A percentile compares a stretch with the other conserved stretches of the same genome.
phyloP scores from a whole-genome alignment of 2,329 filamentous ascomycete species.

The Cryphonectria naterciae region DNA sequence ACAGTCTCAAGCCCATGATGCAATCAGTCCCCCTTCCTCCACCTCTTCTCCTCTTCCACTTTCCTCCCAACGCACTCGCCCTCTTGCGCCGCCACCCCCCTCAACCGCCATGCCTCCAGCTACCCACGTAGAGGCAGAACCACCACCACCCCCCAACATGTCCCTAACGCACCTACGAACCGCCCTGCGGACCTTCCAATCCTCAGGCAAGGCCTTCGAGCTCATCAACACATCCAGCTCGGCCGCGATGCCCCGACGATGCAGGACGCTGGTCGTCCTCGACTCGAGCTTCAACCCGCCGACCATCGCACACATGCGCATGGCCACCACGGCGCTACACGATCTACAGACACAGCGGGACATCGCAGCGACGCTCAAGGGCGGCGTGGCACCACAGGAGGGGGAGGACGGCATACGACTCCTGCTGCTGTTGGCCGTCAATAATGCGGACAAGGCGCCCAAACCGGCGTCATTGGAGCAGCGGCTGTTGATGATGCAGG shows the following conservation, averaged over 20 bases:
- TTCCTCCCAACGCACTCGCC: background rate
- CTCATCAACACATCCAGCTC: conserved; percentile 19
- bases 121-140: background rate
- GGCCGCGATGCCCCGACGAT: conserved; percentile 32
- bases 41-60: background rate
- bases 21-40: background rate
- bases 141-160: conserved; percentile 13
- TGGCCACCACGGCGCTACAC: conserved; percentile 55
- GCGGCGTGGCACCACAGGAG: conserved; percentile 16
- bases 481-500: conserved; percentile 71
- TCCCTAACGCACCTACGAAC: conserved; percentile 17
- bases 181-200: conserved; percentile 23
- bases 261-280: conserved; percentile 56
- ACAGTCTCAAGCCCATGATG: background rate
- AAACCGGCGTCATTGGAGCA: conserved; percentile 71
- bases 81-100: background rate
- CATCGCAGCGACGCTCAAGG: conserved; percentile 14
- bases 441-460: conserved; percentile 69
- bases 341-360: conserved; percentile 27
- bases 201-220: conserved; percentile 23
- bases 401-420: conserved; percentile 43
- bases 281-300: conserved; percentile 74
- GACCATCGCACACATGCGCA: conserved; percentile 62
- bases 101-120: conserved; percentile 9
- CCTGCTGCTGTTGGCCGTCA: conserved; percentile 62